Evolutionary conservation across 768 basidiomycete species (phyloP), one percentile per base, ranked within the genome.

Genomic region (Podaxis sp.): DNA sequence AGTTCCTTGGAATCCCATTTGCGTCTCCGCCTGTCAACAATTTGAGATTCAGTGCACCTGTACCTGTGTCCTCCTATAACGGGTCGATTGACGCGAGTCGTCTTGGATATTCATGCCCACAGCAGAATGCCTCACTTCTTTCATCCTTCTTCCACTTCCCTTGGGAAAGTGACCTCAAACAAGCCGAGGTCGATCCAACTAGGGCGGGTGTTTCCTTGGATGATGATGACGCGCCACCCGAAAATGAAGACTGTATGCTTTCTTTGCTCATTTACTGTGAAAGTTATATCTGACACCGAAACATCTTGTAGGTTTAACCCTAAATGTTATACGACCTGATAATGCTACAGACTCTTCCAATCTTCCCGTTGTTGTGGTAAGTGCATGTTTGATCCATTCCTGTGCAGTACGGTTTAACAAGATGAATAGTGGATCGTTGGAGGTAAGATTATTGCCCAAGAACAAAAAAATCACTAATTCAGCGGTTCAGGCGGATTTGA

Each of bases 361-460:
- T 50, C 72, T 85, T 1, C 84, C 84, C 0, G 80, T 86, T 1
- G 73, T 83, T 7, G 80, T 79, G 40, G 84, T 84, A 65, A 49
- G 81, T 69, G 1, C 54, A 12, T 22, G 50, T 24, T 33, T 46
- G 5, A n/a, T 49, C 30, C n/a, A 4, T 28, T 20, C 13, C 48
- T 53, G 10, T 10, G 2, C 6, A 22, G 10, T 28, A 10, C 12
- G 12, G 13, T 54, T 33, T 58, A 6, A n/a, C 10, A 22, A 51
- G 51, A 10, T 3, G 3, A 22, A 12, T 10, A 82, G 80, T 82
- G 80, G 81, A 80, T 83, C 26, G 80, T 70, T 56, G 80, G 80
- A 38, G 80, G 81, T 72, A 58, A 63, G n/a, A 56, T 33, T 2
- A n/a, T 38, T 17, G 20, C 17, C 17, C 5, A 7, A 46, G 20